Evolutionary conservation across 768 basidiomycete species (phyloP).

Genomic region (Kockovaella imperatae): DNA sequence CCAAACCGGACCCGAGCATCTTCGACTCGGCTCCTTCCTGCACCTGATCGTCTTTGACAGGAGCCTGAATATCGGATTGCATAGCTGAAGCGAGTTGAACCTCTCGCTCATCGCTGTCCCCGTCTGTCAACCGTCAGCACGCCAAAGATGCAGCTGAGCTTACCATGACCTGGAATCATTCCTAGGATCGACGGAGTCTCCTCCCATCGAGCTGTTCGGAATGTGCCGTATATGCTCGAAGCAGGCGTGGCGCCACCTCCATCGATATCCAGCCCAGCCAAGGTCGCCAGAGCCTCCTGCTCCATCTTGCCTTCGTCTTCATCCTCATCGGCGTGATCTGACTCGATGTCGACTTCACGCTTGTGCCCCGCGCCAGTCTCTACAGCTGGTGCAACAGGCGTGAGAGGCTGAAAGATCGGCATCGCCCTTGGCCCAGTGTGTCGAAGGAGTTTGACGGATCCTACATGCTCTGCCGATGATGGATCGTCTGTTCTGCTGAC

Average conservation of each 20-base stretch:
- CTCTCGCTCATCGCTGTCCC: not conserved
- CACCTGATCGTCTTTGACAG: no score
- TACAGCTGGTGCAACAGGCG: constrained; percentile 4
- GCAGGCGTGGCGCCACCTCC: constrained; percentile 3
- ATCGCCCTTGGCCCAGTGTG: constrained; percentile 50
- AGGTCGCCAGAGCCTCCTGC: constrained; percentile 34
- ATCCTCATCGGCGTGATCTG: constrained; percentile 30
- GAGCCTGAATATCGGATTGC: not conserved
- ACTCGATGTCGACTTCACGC: no score
- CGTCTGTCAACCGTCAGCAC: not conserved
- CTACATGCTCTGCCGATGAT: constrained; percentile 65
- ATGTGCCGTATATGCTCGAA: constrained; percentile 20
- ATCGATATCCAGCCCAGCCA: constrained; percentile 25
- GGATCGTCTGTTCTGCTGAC: constrained; percentile 56
- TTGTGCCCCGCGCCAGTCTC: constrained; percentile 10
- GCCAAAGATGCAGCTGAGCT: not conserved
- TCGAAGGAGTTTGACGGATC: constrained; percentile 75
- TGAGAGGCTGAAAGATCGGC: constrained; percentile 19
- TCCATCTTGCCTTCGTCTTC: constrained; percentile 20
- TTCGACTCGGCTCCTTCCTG: no score
- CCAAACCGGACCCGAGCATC: no score
- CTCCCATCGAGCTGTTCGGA: constrained; percentile 44
- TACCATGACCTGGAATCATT: constrained; percentile 25
- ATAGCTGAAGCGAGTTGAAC: not conserved
- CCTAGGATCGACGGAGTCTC: no score